Base-by-base conservation (phyloP, 306 rosid species). In the Pterocarpus macrocarpus region DNA sequence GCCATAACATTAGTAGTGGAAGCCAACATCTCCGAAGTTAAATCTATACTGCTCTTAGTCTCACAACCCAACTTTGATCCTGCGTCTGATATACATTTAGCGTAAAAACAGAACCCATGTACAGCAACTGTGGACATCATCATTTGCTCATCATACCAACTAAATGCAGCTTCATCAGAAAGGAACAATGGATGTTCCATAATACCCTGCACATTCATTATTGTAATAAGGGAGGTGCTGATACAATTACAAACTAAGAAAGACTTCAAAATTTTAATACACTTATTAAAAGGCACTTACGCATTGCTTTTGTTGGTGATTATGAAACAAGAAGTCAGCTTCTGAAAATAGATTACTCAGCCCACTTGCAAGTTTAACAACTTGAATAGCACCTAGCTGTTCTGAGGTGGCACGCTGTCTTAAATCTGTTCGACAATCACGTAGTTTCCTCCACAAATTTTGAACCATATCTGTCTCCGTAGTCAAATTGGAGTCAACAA, bases 41-140 rank as follows among this genome's bases (percentile, higher is more conserved):
- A 50, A 86, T 90, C 93, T 53, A 86, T 80, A 41, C 13, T 80
- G 82, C 74, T 75, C 69, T 47, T 5, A 55, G 61, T 16, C 32
- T 70, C 87, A 80, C 36, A 79, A 75, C 89, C 92, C 28, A 79
- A 61, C 70, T 34, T 78, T 55, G 88, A 88, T 83, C 88, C 93
- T n/a, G 79, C 77, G 33, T 86, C 89, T 78, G 85, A 80, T 63
- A 91, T 74, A 71, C 56, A 78, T 78, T 88, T 90, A 36, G 91
- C 89, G 57, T 87, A 89, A 66, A 85, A 88, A 84, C 93, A 91
- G 84, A 91, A 93, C 61, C 98, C 99, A 89, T 93, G 98, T 55
- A 38, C 85, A 14, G 90, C 91, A 82, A 89, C 79, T 62, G 91
- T 82, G 4, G 96, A 90, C 79, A 88, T 90, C 92, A 95, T 86